Conservation (phyloP, 208 protist genomes). For the Trypanosoma caninum region DNA sequence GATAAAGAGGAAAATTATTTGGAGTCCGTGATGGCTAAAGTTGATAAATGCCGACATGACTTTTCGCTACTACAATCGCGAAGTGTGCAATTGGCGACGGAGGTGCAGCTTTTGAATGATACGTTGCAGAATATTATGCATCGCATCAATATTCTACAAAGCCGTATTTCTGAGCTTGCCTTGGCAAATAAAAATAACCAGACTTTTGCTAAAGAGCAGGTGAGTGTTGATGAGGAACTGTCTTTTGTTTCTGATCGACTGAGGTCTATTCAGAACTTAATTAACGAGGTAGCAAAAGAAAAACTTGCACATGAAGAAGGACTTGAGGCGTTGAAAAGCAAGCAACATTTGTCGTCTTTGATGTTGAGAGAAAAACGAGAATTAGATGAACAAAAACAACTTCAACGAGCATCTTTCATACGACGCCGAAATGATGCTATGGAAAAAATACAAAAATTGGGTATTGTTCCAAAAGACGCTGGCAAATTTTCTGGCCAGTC, state of each 20-base stretch:
- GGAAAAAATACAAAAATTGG: slow-evolving; percentile 91
- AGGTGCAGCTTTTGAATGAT: slow-evolving; percentile 73
- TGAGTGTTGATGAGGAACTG: slow-evolving; percentile 51
- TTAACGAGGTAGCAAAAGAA: slow-evolving; percentile 46
- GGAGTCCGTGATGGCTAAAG: slow-evolving; percentile 48
- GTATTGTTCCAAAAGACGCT: slow-evolving; percentile 73
- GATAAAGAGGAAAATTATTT: slow-evolving; percentile 62
- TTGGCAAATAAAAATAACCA: slow-evolving; percentile 42
- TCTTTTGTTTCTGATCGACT: slow-evolving; percentile 43
- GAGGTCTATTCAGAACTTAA: slow-evolving; percentile 28
- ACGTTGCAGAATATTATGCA: slow-evolving; percentile 52
- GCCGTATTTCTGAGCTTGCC: slow-evolving; percentile 64
- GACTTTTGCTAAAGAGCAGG: slow-evolving; percentile 35
- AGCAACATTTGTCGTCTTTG: slow-evolving; percentile 30
- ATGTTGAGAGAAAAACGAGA: slow-evolving; percentile 63
- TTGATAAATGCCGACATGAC: slow-evolving; percentile 31
- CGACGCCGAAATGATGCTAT: slow-evolving; percentile 83
- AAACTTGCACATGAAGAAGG: slow-evolving; percentile 38
- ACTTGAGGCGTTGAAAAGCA: slow-evolving; percentile 40
- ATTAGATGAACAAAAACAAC: slow-evolving; percentile 48
- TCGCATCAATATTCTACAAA: slow-evolving; percentile 43
- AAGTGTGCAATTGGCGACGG: slow-evolving; percentile 51
- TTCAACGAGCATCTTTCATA: slow-evolving; percentile 62
- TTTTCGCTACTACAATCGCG: slow-evolving; percentile 41
- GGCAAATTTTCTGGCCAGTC: slow-evolving; percentile 43